phyloP scores from a whole-genome alignment of 1,284 basidiomycete species.

The Uromyces viciae-fabae region DNA sequence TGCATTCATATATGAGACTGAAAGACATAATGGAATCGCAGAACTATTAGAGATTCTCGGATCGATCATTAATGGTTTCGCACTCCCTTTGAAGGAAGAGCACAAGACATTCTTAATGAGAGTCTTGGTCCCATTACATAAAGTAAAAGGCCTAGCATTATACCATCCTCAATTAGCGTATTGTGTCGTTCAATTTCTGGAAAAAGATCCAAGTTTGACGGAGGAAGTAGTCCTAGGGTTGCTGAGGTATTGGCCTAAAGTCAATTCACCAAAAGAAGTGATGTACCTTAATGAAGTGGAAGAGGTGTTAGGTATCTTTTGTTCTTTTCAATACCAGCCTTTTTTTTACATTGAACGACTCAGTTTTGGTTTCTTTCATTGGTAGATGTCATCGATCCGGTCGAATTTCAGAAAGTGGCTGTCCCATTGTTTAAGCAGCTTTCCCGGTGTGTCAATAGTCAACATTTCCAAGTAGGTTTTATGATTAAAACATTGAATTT shows the following conservation, averaged over 20 bases:
- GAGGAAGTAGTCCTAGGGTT: slow-evolving; percentile 94
- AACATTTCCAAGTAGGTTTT: slow-evolving; percentile 85
- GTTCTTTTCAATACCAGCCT: not conserved
- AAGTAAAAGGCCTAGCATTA: slow-evolving; percentile 91
- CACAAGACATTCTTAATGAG: slow-evolving; percentile 97
- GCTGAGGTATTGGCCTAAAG: slow-evolving; percentile 97
- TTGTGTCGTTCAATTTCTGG: slow-evolving; percentile 97
- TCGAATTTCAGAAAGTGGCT: slow-evolving; percentile 95
- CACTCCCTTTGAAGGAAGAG: slow-evolving; percentile 95
- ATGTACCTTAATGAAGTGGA: slow-evolving; percentile 99
- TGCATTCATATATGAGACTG: slow-evolving; percentile 97
- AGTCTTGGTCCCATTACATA: slow-evolving; percentile 94
- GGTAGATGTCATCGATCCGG: slow-evolving; percentile 87
- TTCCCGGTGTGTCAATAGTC: slow-evolving; percentile 94
- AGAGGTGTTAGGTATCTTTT: slow-evolving; percentile 67
- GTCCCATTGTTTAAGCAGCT: slow-evolving; percentile 90
- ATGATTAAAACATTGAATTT: too few relatives aligned
- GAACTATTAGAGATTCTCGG: slow-evolving; percentile 97
- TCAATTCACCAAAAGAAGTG: slow-evolving; percentile 99
- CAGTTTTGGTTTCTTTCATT: not conserved
- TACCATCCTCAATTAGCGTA: slow-evolving; percentile 99
- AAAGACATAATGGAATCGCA: slow-evolving; percentile 97
- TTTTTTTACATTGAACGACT: not conserved
- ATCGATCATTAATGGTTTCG: slow-evolving; percentile 99
- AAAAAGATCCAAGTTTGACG: slow-evolving; percentile 88